Evolutionary conservation across 1,284 basidiomycete species (phyloP).

Genomic region (Rugosomyces carneus): DNA sequence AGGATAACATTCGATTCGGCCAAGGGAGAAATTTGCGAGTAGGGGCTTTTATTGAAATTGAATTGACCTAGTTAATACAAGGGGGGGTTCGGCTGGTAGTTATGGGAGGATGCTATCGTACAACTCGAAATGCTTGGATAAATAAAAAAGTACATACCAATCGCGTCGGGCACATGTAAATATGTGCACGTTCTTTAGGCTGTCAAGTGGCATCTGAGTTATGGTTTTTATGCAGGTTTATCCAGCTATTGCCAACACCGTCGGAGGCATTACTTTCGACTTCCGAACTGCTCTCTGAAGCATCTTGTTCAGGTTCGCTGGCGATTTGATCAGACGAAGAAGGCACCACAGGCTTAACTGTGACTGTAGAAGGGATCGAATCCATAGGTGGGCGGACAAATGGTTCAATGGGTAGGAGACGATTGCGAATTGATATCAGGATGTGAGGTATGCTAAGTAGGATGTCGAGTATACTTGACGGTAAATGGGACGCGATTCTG

Average conservation of each 20-base stretch:
- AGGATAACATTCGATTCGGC: no score
- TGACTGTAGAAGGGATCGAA: conserved; percentile 7
- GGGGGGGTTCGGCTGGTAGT: background rate
- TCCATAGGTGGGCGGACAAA: conserved; percentile 22
- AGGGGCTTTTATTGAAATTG: no score
- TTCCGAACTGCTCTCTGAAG: conserved; percentile 44
- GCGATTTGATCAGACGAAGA: background rate
- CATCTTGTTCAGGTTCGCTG: conserved; percentile 23
- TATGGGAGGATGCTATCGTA: conserved; percentile 11
- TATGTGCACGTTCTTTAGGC: background rate
- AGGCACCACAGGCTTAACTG: conserved; percentile 15
- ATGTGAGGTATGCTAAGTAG: conserved; percentile 62
- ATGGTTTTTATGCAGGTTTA: conserved; percentile 42
- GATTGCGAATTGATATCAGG: conserved; percentile 55
- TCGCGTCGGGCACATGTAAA: background rate
- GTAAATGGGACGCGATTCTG: conserved; percentile 59
- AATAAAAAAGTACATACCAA: background rate
- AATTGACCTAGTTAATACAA: background rate
- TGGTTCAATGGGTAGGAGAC: conserved; percentile 45
- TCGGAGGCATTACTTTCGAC: conserved; percentile 57
- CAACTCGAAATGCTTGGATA: conserved; percentile 3
- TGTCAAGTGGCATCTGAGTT: background rate
- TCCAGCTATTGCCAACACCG: conserved; percentile 60
- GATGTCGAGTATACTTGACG: conserved; percentile 56
- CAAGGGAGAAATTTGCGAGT: no score